A percentile compares a stretch with the other conserved stretches of the same genome.
Conservation (phyloP, 495 filamentous ascomycete genomes). For the Cercophora sp. region DNA sequence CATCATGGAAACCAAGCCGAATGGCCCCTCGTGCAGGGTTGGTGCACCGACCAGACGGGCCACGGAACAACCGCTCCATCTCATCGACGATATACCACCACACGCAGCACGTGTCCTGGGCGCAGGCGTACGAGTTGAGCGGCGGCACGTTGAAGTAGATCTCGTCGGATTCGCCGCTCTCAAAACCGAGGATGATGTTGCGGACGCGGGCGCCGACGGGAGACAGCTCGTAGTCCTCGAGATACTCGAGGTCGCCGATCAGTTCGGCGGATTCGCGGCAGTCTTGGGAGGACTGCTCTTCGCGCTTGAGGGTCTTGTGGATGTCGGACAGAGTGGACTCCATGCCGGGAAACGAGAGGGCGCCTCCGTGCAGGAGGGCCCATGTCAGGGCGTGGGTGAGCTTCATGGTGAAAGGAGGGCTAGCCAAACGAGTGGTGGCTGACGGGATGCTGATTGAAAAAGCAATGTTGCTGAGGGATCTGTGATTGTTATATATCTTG, state of each 20-base stretch:
- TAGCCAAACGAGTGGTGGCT: too few relatives aligned
- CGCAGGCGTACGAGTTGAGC: slow-evolving; percentile 25
- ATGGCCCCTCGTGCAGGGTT: slow-evolving; percentile 35
- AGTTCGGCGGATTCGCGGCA: slow-evolving; percentile 24
- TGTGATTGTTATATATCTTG: too few relatives aligned
- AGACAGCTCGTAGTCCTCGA: slow-evolving; percentile 15
- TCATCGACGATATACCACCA: slow-evolving; percentile 40
- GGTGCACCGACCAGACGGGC: slow-evolving; percentile 20
- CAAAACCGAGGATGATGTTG: slow-evolving; percentile 22
- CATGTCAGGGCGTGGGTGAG: too few relatives aligned
- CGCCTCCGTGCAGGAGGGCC: too few relatives aligned
- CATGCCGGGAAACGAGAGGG: too few relatives aligned
- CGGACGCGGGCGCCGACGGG: slow-evolving; percentile 22
- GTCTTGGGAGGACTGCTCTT: too few relatives aligned
- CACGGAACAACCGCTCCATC: slow-evolving; percentile 27
- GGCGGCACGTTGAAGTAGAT: slow-evolving; percentile 19
- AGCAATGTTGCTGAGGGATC: too few relatives aligned
- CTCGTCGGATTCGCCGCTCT: slow-evolving; percentile 19
- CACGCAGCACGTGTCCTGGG: slow-evolving; percentile 36
- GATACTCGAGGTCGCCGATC: slow-evolving; percentile 33
- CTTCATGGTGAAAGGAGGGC: too few relatives aligned
- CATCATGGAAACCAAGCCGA: slow-evolving; percentile 41
- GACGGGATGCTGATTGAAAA: too few relatives aligned
- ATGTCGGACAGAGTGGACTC: too few relatives aligned
- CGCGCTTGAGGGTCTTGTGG: too few relatives aligned